These are phyloP conservation scores for Penicillium janthinellum DNA, from an alignment of 2,329 filamentous ascomycete genomes.

Conservation along the genomic window DNA sequence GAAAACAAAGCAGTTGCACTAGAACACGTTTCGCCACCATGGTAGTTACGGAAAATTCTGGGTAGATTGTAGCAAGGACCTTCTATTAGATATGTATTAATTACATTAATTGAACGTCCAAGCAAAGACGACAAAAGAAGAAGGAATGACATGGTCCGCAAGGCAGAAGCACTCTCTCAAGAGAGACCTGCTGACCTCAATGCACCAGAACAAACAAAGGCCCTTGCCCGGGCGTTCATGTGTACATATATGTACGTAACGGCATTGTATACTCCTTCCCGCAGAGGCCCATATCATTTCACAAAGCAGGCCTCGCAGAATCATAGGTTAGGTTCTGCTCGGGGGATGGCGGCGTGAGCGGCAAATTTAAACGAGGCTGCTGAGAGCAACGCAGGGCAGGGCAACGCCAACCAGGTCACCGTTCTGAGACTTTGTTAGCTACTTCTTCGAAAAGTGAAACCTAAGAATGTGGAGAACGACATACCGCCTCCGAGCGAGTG, in stretches of 20 bases:
- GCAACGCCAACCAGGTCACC: conserved; percentile 33
- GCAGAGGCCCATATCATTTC: not conserved
- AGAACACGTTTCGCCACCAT: too few species aligned
- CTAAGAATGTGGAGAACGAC: not conserved
- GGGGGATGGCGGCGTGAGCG: not conserved
- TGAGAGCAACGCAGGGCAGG: conserved; percentile 35
- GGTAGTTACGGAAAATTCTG: not conserved
- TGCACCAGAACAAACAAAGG: conserved; percentile 5
- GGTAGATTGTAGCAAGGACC: not conserved
- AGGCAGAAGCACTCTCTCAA: conserved; percentile 11
- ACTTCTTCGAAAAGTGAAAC: not conserved
- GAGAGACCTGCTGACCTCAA: not conserved
- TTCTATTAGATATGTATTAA: conserved; percentile 8
- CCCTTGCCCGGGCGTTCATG: conserved; percentile 6
- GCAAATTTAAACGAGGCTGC: conserved; percentile 32
- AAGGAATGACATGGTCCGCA: not conserved
- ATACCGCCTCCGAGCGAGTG: conserved; percentile 25
- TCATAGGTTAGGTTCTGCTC: not conserved
- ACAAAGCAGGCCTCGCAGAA: conserved; percentile 1
- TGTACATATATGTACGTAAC: conserved; percentile 17
- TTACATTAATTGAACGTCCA: conserved; percentile 13
- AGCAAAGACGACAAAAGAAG: conserved; percentile 13
- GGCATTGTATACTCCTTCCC: conserved; percentile 5
- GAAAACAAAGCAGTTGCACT: too few species aligned
- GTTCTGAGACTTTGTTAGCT: conserved; percentile 23